Conservation (phyloP, 768 basidiomycete species). For the Symmetrospora coprosmae region DNA sequence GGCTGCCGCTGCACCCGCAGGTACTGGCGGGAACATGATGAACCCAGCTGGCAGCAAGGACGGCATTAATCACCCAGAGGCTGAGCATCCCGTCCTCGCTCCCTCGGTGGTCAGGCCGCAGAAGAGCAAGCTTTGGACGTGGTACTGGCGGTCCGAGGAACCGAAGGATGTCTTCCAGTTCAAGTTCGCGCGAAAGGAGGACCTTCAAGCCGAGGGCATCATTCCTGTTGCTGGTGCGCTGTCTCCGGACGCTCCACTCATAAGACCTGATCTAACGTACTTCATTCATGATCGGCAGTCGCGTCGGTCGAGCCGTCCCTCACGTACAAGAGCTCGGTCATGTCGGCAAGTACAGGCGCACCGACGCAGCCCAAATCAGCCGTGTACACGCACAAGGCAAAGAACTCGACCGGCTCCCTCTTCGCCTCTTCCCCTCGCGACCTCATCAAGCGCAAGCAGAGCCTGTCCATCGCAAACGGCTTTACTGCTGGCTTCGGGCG, state of each 20-base stretch:
- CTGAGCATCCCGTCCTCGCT: slow-evolving; percentile 6
- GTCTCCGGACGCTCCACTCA: too few relatives aligned
- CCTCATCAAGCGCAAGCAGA: slow-evolving; percentile 8
- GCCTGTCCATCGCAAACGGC: not conserved
- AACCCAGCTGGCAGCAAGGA: not conserved
- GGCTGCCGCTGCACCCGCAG: not conserved
- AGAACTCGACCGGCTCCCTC: not conserved
- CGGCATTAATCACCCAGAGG: not conserved
- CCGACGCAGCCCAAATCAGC: too few relatives aligned
- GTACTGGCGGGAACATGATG: not conserved
- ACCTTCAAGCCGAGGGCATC: slow-evolving; percentile 15
- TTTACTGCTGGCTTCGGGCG: too few relatives aligned
- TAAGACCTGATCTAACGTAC: too few relatives aligned
- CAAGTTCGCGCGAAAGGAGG: slow-evolving; percentile 9
- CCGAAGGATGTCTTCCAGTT: slow-evolving; percentile 16
- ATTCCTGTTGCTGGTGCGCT: slow-evolving; percentile 14
- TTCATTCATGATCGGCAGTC: too few relatives aligned
- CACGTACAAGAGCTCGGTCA: too few relatives aligned
- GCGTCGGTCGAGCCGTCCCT: too few relatives aligned
- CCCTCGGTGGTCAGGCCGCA: slow-evolving; percentile 2
- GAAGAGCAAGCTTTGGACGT: slow-evolving; percentile 14
- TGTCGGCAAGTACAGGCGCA: too few relatives aligned
- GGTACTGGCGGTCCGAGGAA: slow-evolving; percentile 16
- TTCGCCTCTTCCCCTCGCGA: not conserved
- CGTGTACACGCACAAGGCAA: not conserved